Evolutionary conservation across 2,329 filamentous ascomycete species (phyloP), one percentile per base, ranked within the genome.

Genomic region (Chaetomium strumarium): DNA sequence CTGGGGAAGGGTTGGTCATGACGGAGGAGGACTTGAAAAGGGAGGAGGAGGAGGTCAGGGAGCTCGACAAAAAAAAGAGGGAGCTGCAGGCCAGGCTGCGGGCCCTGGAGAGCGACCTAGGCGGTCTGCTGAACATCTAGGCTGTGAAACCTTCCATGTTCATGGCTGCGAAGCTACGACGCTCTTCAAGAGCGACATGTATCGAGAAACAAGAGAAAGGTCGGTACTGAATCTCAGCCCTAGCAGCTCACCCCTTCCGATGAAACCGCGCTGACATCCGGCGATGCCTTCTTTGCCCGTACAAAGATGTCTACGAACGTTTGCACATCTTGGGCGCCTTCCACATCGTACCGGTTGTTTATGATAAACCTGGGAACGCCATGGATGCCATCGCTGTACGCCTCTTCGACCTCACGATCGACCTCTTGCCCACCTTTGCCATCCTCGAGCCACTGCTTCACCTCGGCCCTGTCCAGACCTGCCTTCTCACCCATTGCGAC

Each of bases 291-390:
- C 64, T 70, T 72, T 14, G 67, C 75, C 62, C 75, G 73, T 56
- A 81, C 72, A 66, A 92, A 86, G 44, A 84, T 70, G 61, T 81
- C 74, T 56, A 88, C 67, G 63, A 91, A 91, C 1, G 76, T 77
- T 42, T 75, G 72, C 2, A 83, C 76, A 54, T 90, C 86, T 69
- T 90, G 83, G 1, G 87, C 88, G 1, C 88, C 88, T 29, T 82
- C 77, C 30, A 92, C 67, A 59, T 84, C 78, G 67, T 82, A 85
- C 59, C 72, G 74, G 1, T 75, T 83, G 62, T 91, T 85, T 57
- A 93, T 78, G 12, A 81, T 81, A 65, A 89, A 91, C 66, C 87
- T 81, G 7, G 88, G 88, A 56, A 93, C 88, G 0, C 86, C 86
- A 49, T 70, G 75, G 37, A 91, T 63, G 10, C 71, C 71, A 62